These are phyloP conservation scores for Apiospora hydei DNA, from an alignment of 2,329 filamentous ascomycete species.

Conservation along the genomic window DNA sequence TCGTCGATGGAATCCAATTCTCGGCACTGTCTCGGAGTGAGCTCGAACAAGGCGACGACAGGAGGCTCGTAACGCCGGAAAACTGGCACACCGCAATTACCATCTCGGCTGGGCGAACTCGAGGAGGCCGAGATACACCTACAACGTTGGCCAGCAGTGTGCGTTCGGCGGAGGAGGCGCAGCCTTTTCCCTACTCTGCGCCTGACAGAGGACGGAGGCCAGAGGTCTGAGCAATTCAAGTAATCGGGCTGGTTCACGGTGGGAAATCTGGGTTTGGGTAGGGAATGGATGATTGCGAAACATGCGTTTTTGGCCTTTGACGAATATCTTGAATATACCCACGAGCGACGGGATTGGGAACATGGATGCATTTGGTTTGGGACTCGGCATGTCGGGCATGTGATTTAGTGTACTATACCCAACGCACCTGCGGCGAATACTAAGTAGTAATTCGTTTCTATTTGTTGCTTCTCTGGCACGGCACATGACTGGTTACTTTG, in stretches of 20 bases:
- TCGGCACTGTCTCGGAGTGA: background rate
- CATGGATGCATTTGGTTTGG: background rate
- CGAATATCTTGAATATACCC: slow-evolving; percentile 4
- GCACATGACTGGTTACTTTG: background rate
- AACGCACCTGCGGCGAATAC: background rate
- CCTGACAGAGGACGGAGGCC: background rate
- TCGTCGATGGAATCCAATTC: slow-evolving; percentile 20
- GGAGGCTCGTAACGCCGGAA: background rate
- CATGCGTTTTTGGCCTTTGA: background rate
- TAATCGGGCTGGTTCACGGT: background rate
- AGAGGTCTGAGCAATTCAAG: background rate
- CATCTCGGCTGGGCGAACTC: background rate
- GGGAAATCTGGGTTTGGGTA: background rate
- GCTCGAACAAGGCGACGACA: background rate
- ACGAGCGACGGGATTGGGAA: slow-evolving; percentile 1
- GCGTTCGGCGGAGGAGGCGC: background rate
- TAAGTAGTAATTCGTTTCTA: background rate
- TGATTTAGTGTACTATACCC: slow-evolving; percentile 18
- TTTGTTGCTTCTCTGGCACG: background rate
- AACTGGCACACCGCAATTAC: background rate
- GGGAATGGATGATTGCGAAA: background rate
- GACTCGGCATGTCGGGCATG: background rate
- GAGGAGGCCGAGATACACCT: background rate
- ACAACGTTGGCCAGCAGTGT: background rate
- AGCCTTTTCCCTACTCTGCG: background rate